A percentile compares a stretch with the other conserved stretches of the same genome.
Conservation (phyloP, 1,284 basidiomycete genomes). For the Pisolithus thermaeus region DNA sequence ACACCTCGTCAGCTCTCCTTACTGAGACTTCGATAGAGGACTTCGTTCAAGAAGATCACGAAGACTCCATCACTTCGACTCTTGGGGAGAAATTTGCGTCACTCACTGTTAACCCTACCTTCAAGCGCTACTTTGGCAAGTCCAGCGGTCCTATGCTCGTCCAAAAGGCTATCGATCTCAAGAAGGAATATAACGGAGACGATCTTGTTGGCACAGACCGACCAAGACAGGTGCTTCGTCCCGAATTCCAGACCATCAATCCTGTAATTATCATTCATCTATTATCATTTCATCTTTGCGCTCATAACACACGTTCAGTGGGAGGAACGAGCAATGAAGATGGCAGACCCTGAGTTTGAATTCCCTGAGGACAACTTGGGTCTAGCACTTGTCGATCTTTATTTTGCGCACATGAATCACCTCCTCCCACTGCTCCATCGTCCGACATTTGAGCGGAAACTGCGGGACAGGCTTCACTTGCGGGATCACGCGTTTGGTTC, state of each 20-base stretch:
- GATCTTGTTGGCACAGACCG: conserved; percentile 10
- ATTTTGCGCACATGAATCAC: conserved; percentile 59
- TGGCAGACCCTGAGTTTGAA: conserved; percentile 19
- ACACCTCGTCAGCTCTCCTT: conserved; percentile 3
- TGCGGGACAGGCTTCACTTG: conserved; percentile 53
- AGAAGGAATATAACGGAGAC: conserved; percentile 47
- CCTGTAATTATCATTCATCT: conserved; percentile 32
- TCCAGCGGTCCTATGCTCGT: conserved; percentile 65
- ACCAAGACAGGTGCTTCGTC: conserved; percentile 20
- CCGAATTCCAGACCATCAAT: conserved; percentile 34
- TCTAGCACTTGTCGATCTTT: conserved; percentile 56
- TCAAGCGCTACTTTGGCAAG: conserved; percentile 64
- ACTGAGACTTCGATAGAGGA: conserved; percentile 16
- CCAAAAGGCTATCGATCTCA: conserved; percentile 59
- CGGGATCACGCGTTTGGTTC: conserved; percentile 60
- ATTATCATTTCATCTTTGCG: not conserved
- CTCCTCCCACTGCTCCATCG: conserved; percentile 74
- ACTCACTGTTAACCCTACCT: conserved; percentile 24
- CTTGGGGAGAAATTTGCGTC: conserved; percentile 20
- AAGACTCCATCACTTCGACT: conserved; percentile 20
- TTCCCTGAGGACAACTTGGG: conserved; percentile 66
- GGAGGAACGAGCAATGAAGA: conserved; percentile 29
- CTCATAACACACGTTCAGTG: conserved; percentile 29
- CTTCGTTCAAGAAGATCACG: conserved; percentile 30
- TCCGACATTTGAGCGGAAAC: conserved; percentile 62